Percentiles rank a stretch among this genome's conserved stretches.
phyloP scores from a whole-genome alignment of 768 basidiomycete genomes.

The Hebeloma cylindrosporum region DNA sequence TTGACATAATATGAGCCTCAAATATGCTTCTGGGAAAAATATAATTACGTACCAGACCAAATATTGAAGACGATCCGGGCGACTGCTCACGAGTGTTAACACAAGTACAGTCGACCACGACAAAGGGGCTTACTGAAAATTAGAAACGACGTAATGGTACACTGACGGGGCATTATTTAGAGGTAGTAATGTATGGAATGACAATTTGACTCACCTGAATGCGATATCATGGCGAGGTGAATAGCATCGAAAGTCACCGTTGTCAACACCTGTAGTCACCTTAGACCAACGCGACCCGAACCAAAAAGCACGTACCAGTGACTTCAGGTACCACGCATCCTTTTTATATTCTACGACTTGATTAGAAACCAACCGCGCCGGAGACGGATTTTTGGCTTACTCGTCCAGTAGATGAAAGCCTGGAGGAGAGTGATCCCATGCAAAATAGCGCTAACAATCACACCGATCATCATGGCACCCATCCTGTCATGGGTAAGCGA shows the following conservation, averaged over 20 bases:
- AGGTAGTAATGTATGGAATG: not conserved
- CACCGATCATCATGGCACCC: slow-evolving; percentile 45
- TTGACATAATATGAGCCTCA: slow-evolving; percentile 11
- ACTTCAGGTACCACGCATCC: slow-evolving; percentile 43
- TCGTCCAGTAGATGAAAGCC: slow-evolving; percentile 46
- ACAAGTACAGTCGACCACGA: not conserved
- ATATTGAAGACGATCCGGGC: slow-evolving; percentile 21
- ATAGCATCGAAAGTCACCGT: slow-evolving; percentile 45
- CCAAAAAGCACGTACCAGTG: slow-evolving; percentile 32
- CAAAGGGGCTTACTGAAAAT: slow-evolving; percentile 34
- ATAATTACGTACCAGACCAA: slow-evolving; percentile 26
- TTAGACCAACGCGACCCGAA: not conserved
- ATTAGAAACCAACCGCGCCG: not conserved
- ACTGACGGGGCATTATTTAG: slow-evolving; percentile 27
- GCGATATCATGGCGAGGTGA: slow-evolving; percentile 49
- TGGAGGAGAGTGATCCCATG: slow-evolving; percentile 49
- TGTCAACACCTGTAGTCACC: slow-evolving; percentile 33
- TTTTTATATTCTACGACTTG: slow-evolving; percentile 32
- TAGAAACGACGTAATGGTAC: slow-evolving; percentile 48
- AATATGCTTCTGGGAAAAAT: not conserved
- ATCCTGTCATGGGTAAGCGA: slow-evolving; percentile 28
- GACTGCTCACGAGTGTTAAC: slow-evolving; percentile 16
- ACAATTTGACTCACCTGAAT: slow-evolving; percentile 36
- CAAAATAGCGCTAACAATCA: slow-evolving; percentile 35
- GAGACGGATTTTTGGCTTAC: slow-evolving; percentile 18